Evolutionary conservation across 805 yeast species (phyloP).

Genomic region (Tetrapisispora namnaoensis): DNA sequence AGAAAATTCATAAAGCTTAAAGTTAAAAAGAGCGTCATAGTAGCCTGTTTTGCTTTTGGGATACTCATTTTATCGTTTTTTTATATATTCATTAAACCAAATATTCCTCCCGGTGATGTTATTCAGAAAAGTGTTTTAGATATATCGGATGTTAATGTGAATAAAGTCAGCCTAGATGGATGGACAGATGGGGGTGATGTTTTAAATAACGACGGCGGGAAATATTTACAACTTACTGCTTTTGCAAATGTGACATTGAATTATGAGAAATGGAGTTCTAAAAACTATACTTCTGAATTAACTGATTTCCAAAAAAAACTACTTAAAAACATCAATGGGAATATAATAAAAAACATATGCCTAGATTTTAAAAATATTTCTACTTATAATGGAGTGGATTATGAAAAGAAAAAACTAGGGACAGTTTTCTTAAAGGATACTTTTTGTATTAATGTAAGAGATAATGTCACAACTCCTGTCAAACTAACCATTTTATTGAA

Average conservation of each 20-base stretch:
- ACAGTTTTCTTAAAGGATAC: conserved; percentile 11
- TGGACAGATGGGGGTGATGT: conserved; percentile 13
- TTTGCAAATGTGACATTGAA: conserved; percentile 10
- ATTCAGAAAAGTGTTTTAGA: conserved; percentile 10
- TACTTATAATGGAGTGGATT: conserved; percentile 15
- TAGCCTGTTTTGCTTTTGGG: not conserved
- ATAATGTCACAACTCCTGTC: conserved; percentile 13
- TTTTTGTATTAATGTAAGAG: conserved; percentile 18
- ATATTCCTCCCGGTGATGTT: conserved; percentile 11
- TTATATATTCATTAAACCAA: not conserved
- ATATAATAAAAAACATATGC: conserved; percentile 15
- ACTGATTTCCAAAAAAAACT: conserved; percentile 6
- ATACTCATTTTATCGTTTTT: not conserved
- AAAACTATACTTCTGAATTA: conserved; percentile 3
- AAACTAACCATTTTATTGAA: conserved; percentile 17
- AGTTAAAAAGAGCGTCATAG: not conserved
- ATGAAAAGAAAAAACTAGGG: conserved; percentile 10
- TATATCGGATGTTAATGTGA: conserved; percentile 16
- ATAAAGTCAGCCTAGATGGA: conserved; percentile 20
- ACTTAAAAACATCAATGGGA: conserved; percentile 12
- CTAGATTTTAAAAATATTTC: conserved; percentile 19
- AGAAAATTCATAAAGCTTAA: too few relatives aligned
- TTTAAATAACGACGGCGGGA: conserved; percentile 16
- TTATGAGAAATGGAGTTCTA: conserved; percentile 12
- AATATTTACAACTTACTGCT: conserved; percentile 13